Conservation (phyloP, 768 basidiomycete genomes). For the Lactifluus pinguis region DNA sequence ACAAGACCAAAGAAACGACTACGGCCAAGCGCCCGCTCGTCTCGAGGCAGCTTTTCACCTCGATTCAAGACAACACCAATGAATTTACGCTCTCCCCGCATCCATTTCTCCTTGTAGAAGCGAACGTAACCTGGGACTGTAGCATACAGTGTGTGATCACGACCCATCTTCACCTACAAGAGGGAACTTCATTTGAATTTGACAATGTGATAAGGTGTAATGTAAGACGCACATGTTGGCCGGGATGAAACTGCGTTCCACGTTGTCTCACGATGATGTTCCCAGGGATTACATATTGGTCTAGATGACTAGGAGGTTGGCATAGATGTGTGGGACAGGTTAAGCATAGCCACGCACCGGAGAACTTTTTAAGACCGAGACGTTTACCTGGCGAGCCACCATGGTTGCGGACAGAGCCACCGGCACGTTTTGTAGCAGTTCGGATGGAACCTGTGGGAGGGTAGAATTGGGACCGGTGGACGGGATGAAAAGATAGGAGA, state of each 20-base stretch:
- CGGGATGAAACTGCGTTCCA: conserved; percentile 87
- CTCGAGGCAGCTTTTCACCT: conserved; percentile 81
- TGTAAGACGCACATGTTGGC: conserved; percentile 63
- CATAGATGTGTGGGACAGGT: not conserved
- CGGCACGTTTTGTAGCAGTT: conserved; percentile 94
- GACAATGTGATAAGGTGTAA: conserved; percentile 4
- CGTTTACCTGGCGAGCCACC: conserved; percentile 90
- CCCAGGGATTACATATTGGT: conserved; percentile 86
- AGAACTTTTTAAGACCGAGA: conserved; percentile 93
- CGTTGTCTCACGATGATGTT: conserved; percentile 95
- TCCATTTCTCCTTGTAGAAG: conserved; percentile 80
- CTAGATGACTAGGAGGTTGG: conserved; percentile 32
- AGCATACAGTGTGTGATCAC: conserved; percentile 93
- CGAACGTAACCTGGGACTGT: conserved; percentile 85
- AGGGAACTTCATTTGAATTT: not conserved
- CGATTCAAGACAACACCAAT: conserved; percentile 78
- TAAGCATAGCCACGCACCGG: conserved; percentile 45
- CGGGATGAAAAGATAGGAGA: not conserved
- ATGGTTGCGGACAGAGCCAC: conserved; percentile 89
- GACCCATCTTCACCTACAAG: conserved; percentile 75
- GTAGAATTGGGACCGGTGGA: conserved; percentile 22
- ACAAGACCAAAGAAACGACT: conserved; percentile 80
- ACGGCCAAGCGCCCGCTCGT: conserved; percentile 63
- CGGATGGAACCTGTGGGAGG: conserved; percentile 49
- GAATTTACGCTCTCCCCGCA: conserved; percentile 64